Evolutionary conservation across 1,284 basidiomycete genomes (phyloP).

Genomic region (Ganoderma leucocontextum): DNA sequence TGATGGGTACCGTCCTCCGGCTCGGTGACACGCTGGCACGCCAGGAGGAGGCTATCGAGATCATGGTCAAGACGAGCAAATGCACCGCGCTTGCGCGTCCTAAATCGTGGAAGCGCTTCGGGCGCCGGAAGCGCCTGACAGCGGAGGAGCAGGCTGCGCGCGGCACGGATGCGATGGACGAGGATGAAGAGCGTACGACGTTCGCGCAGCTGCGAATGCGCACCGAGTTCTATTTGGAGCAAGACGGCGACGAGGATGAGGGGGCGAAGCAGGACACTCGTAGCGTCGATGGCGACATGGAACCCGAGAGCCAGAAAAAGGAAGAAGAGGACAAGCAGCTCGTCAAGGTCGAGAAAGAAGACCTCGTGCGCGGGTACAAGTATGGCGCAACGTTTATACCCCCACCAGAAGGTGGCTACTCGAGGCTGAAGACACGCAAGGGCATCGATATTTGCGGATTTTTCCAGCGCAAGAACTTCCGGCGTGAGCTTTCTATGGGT

Average conservation of each 20-base stretch:
- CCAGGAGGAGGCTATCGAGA: constrained; percentile 75
- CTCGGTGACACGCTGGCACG: constrained; percentile 77
- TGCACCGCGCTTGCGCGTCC: constrained; percentile 80
- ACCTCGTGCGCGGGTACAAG: constrained; percentile 86
- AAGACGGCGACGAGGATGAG: constrained; percentile 36
- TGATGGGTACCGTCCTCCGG: constrained; percentile 70
- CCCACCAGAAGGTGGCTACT: constrained; percentile 83
- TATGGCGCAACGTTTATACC: constrained; percentile 93
- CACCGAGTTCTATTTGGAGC: constrained; percentile 66
- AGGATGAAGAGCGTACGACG: constrained; percentile 46
- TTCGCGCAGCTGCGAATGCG: constrained; percentile 66
- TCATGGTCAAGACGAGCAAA: constrained; percentile 84
- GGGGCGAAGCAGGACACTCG: constrained; percentile 34
- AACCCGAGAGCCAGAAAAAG: constrained; percentile 36
- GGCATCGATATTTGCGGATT: constrained; percentile 93
- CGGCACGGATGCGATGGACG: constrained; percentile 42
- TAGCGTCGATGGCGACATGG: constrained; percentile 35
- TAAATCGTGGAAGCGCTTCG: constrained; percentile 86
- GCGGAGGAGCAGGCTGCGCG: constrained; percentile 42
- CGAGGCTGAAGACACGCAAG: constrained; percentile 72
- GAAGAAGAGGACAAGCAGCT: constrained; percentile 42
- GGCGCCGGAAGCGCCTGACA: constrained; percentile 46
- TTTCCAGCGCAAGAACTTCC: constrained; percentile 74
- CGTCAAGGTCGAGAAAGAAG: constrained; percentile 74
- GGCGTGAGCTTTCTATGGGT: constrained; percentile 83